A percentile compares a stretch with the other conserved stretches of the same genome.
Conservation (phyloP, 192 early-diverging fungal genomes). For the Backusella psychrophila region DNA sequence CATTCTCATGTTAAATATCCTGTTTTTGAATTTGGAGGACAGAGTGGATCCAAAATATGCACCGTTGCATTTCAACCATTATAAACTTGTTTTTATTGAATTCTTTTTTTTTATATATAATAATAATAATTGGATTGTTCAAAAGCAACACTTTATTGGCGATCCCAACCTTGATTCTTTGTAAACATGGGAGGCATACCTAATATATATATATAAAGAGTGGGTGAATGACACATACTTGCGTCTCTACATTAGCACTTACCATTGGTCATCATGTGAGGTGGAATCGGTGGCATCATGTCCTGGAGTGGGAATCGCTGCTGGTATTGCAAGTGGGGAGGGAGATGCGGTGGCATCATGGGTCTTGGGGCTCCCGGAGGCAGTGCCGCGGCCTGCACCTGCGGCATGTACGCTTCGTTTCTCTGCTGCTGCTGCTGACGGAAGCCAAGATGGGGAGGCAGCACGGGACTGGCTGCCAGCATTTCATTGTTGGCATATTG, state of each 20-base stretch:
- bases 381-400: not conserved
- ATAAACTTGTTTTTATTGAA: not conserved
- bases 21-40: conserved; percentile 87
- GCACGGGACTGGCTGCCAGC: not conserved
- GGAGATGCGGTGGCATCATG: conserved; percentile 13
- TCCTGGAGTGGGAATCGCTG: conserved; percentile 12
- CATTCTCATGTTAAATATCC: conserved; percentile 75
- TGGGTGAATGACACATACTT: not conserved
- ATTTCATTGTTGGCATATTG: not conserved
- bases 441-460: not conserved
- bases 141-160: not conserved
- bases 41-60: conserved; percentile 82
- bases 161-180: conserved; percentile 17
- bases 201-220: not conserved
- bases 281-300: conserved; percentile 19
- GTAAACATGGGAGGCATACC: conserved; percentile 18
- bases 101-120: not conserved
- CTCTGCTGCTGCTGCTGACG: not conserved
- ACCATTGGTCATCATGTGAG: conserved; percentile 24
- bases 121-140: not conserved
- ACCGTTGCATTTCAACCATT: conserved; percentile 78
- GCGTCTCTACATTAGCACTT: not conserved
- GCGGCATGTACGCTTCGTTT: conserved; percentile 2
- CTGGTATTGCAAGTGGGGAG: conserved; percentile 15
- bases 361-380: conserved; percentile 14